phyloP scores from a whole-genome alignment of 2,329 filamentous ascomycete genomes.

The Diaporthe sp. region DNA sequence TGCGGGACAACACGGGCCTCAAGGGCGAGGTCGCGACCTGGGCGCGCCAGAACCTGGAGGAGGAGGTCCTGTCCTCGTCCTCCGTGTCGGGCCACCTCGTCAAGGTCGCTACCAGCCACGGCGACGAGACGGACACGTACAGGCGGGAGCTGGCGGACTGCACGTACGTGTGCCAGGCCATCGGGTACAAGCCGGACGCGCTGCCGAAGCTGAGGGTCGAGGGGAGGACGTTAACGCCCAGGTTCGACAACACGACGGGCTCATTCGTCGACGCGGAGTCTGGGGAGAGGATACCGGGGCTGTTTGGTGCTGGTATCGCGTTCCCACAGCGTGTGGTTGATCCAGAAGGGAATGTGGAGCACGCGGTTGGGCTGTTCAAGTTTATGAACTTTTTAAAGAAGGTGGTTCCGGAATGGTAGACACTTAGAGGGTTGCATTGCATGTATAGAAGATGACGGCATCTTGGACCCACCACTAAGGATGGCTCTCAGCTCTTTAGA shows the following conservation, averaged over 20 bases:
- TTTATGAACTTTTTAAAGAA: slow-evolving; percentile 74
- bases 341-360: slow-evolving; percentile 72
- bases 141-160: slow-evolving; percentile 62
- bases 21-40: slow-evolving; percentile 73
- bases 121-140: slow-evolving; percentile 61
- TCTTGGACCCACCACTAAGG: neutral
- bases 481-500: neutral
- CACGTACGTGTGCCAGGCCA: slow-evolving; percentile 69
- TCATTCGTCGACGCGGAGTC: slow-evolving; percentile 61
- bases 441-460: neutral
- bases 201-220: slow-evolving; percentile 61
- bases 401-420: slow-evolving; percentile 65
- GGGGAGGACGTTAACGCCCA: slow-evolving; percentile 42
- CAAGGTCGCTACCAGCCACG: slow-evolving; percentile 60
- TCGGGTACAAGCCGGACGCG: slow-evolving; percentile 68
- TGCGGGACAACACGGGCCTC: slow-evolving; percentile 75
- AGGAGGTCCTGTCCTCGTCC: slow-evolving; percentile 59
- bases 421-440: neutral
- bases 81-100: slow-evolving; percentile 61
- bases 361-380: slow-evolving; percentile 74
- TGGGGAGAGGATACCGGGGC: slow-evolving; percentile 60
- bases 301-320: slow-evolving; percentile 75
- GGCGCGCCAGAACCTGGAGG: slow-evolving; percentile 71
- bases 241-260: slow-evolving; percentile 55
- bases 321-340: slow-evolving; percentile 74